phyloP scores from a whole-genome alignment of 257 asterid genomes.

The Euphrasia confusa region DNA sequence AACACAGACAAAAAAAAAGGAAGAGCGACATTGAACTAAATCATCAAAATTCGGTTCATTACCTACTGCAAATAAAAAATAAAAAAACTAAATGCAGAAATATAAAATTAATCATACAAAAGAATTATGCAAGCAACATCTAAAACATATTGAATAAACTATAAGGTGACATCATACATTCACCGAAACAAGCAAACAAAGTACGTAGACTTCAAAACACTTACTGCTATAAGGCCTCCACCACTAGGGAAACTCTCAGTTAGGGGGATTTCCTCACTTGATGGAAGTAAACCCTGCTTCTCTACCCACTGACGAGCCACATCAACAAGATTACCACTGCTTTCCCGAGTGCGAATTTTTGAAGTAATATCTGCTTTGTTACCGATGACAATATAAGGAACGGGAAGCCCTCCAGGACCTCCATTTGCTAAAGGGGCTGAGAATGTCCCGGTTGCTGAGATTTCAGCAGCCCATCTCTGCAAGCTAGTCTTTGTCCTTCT shows the following conservation, averaged over 20 bases:
- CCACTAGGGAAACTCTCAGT: slow-evolving; percentile 79
- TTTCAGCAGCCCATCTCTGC: slow-evolving; percentile 94
- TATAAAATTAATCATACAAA: neutral
- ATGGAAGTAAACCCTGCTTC: slow-evolving; percentile 90
- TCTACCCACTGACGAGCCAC: slow-evolving; percentile 98
- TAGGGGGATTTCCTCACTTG: slow-evolving; percentile 84
- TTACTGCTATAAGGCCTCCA: slow-evolving; percentile 88
- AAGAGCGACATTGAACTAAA: neutral
- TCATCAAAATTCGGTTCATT: neutral
- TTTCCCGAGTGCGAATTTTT: slow-evolving; percentile 45
- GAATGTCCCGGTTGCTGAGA: slow-evolving; percentile 79
- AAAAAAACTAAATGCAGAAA: neutral
- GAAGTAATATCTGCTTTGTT: slow-evolving; percentile 85
- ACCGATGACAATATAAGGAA: slow-evolving; percentile 84
- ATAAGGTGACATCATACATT: neutral
- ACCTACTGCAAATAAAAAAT: neutral
- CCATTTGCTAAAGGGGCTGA: slow-evolving; percentile 91
- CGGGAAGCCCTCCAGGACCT: slow-evolving; percentile 98
- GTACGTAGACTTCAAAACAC: slow-evolving; percentile 22
- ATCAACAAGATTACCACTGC: slow-evolving; percentile 97
- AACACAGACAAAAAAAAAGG: neutral
- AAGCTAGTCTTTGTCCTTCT: slow-evolving; percentile 83
- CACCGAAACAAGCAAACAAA: neutral
- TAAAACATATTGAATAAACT: neutral
- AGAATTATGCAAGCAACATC: neutral